phyloP scores from a whole-genome alignment of 2,329 filamentous ascomycete genomes.

The Aureobasidium sp. region DNA sequence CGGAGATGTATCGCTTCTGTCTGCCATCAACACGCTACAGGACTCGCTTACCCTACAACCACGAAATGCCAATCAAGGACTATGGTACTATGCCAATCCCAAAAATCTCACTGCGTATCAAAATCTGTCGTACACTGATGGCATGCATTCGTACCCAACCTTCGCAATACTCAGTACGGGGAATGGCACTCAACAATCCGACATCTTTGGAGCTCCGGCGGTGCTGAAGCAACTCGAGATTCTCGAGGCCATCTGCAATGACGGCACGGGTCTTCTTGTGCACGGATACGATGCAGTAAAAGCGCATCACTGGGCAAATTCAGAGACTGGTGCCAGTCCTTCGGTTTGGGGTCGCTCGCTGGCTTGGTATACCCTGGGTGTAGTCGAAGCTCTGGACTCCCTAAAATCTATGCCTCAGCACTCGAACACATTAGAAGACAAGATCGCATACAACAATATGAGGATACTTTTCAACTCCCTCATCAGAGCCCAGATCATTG shows the following conservation, averaged over 20 bases:
- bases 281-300: not conserved
- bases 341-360: not conserved
- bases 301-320: not conserved
- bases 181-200: not conserved
- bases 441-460: not conserved
- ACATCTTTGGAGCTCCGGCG: not conserved
- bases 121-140: not conserved
- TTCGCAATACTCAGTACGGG: not conserved
- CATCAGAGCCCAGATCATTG: not conserved
- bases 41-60: not conserved
- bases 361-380: conserved; percentile 4
- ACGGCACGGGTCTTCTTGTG: not conserved
- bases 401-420: not conserved
- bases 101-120: conserved; percentile 3
- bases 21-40: not conserved
- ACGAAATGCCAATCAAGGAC: not conserved
- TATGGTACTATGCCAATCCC: not conserved
- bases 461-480: not conserved
- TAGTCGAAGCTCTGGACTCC: not conserved
- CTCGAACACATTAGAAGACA: not conserved
- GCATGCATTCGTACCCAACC: not conserved
- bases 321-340: not conserved
- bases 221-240: not conserved
- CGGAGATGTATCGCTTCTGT: not conserved
- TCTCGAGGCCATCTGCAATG: not conserved